Conservation (phyloP, 768 basidiomycete genomes). For the Solioccasus polychromus region DNA sequence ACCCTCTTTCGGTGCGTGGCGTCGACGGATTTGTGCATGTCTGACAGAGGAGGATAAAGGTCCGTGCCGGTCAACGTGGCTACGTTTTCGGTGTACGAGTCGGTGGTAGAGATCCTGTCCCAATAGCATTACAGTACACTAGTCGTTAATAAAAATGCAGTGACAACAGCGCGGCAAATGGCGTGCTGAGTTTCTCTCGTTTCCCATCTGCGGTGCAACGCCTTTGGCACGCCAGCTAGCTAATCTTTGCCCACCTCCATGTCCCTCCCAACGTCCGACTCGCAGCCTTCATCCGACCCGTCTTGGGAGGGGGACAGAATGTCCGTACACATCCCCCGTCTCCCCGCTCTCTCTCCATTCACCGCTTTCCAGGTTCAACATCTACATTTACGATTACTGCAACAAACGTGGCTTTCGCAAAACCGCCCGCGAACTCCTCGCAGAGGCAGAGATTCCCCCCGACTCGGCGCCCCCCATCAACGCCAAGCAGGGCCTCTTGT, state of each 20-base stretch:
- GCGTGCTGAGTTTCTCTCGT: slow-evolving; percentile 32
- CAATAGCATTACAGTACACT: slow-evolving; percentile 2
- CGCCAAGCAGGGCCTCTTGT: slow-evolving; percentile 77
- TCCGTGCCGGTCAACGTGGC: slow-evolving; percentile 88
- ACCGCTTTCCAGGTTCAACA: slow-evolving; percentile 66
- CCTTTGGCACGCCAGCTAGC: slow-evolving; percentile 31
- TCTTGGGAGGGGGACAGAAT: slow-evolving; percentile 88
- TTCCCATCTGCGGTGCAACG: slow-evolving; percentile 37
- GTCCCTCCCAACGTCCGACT: slow-evolving; percentile 12
- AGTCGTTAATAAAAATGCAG: no score
- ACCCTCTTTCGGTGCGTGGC: slow-evolving; percentile 67
- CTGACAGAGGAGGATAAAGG: slow-evolving; percentile 35
- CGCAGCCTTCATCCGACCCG: slow-evolving; percentile 30
- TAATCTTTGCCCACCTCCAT: slow-evolving; percentile 29
- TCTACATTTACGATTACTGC: slow-evolving; percentile 87
- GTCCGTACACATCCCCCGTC: slow-evolving; percentile 41
- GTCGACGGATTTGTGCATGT: not conserved
- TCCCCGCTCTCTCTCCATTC: slow-evolving; percentile 2
- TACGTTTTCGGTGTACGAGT: slow-evolving; percentile 73
- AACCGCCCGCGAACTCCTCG: slow-evolving; percentile 64
- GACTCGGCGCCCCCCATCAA: slow-evolving; percentile 76
- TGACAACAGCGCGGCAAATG: slow-evolving; percentile 19
- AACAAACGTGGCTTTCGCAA: slow-evolving; percentile 73
- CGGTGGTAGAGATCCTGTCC: slow-evolving; percentile 42
- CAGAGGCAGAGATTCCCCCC: slow-evolving; percentile 62